phyloP scores from a whole-genome alignment of 805 yeast species.

The Blastobotrys muscicola region DNA sequence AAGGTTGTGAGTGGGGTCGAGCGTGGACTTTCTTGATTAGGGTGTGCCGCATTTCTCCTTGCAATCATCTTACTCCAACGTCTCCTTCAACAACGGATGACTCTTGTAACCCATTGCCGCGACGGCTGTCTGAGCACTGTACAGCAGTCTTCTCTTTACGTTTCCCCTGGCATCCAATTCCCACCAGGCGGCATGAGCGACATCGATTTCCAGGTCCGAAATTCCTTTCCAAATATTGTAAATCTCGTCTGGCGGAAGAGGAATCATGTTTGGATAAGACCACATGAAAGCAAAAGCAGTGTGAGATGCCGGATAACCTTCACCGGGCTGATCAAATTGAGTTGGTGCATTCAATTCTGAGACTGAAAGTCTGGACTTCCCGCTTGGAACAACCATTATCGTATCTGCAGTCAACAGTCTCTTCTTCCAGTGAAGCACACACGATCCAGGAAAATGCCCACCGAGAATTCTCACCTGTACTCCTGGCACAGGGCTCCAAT shows the following conservation, averaged over 20 bases:
- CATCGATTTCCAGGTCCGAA: conserved; percentile 3
- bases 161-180: conserved; percentile 9
- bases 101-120: conserved; percentile 10
- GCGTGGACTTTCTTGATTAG: too few relatives aligned
- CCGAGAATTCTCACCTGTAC: conserved; percentile 5
- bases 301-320: neutral
- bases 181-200: conserved; percentile 9
- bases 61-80: too few relatives aligned
- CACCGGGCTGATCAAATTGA: too few relatives aligned
- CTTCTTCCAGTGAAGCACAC: conserved; percentile 11
- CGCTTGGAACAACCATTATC: conserved; percentile 11
- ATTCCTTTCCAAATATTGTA: conserved; percentile 13
- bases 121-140: conserved; percentile 12
- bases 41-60: too few relatives aligned
- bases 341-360: too few relatives aligned
- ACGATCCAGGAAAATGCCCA: conserved; percentile 17
- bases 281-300: conserved; percentile 16
- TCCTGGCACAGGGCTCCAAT: too few relatives aligned
- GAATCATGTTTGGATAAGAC: conserved; percentile 18
- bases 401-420: conserved; percentile 15
- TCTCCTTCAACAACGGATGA: neutral
- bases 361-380: conserved; percentile 5
- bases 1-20: too few relatives aligned
- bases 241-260: conserved; percentile 13
- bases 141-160: conserved; percentile 8